Evolutionary conservation across 306 rosid genomes (phyloP).

Genomic region (Medicago lupulina): DNA sequence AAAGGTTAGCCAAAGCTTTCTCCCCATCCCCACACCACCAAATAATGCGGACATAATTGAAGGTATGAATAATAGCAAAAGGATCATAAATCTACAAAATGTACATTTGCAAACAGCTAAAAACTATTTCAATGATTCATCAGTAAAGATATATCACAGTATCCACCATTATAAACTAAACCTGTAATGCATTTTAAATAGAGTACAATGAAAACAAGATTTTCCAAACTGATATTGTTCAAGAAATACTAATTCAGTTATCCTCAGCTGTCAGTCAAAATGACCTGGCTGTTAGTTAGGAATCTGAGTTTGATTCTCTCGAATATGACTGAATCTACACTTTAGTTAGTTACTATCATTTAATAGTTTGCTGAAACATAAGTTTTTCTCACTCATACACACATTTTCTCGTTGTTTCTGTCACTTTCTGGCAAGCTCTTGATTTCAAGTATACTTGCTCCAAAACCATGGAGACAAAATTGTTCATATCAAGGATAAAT

Average conservation of each 20-base stretch:
- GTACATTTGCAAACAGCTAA: constrained; percentile 36
- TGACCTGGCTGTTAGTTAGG: constrained; percentile 14
- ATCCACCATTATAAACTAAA: constrained; percentile 32
- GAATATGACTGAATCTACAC: not conserved
- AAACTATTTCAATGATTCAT: constrained; percentile 19
- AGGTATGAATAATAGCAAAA: constrained; percentile 29
- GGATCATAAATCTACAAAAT: constrained; percentile 30
- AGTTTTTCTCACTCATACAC: not conserved
- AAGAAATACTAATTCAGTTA: constrained; percentile 11
- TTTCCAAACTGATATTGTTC: not conserved
- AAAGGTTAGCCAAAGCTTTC: constrained; percentile 10
- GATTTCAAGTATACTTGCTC: constrained; percentile 10
- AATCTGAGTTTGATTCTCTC: not conserved
- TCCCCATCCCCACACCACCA: constrained; percentile 4
- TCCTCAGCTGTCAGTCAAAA: not conserved
- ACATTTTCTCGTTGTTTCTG: not conserved
- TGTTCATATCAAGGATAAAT: constrained; percentile 26
- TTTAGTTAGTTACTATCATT: not conserved
- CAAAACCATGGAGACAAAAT: constrained; percentile 28
- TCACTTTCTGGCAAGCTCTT: constrained; percentile 1
- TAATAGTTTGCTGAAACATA: not conserved
- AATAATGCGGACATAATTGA: constrained; percentile 16
- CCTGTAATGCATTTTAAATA: constrained; percentile 18
- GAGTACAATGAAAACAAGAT: constrained; percentile 26
- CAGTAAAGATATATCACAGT: constrained; percentile 6